Conservation (phyloP, 1,284 basidiomycete species). For the Cutaneotrichosporon sp. region DNA sequence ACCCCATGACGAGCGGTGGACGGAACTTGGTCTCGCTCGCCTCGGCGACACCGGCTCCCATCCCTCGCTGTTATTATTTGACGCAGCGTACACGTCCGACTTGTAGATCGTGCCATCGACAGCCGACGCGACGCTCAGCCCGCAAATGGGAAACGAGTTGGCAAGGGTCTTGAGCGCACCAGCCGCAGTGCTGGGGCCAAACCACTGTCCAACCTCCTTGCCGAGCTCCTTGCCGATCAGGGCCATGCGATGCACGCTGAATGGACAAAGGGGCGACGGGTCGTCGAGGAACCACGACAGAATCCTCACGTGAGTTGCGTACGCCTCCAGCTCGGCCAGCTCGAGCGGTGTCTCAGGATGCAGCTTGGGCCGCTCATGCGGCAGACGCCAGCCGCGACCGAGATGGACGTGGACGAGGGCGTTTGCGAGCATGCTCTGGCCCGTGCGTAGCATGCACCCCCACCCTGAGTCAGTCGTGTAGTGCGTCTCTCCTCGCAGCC, state of each 20-base stretch:
- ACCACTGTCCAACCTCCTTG: slow-evolving; percentile 95
- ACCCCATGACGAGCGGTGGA: slow-evolving; percentile 58
- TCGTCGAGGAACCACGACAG: slow-evolving; percentile 93
- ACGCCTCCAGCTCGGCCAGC: slow-evolving; percentile 32
- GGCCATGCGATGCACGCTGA: slow-evolving; percentile 94
- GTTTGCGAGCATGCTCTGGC: slow-evolving; percentile 87
- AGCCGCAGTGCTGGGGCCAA: slow-evolving; percentile 93
- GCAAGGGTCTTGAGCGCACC: slow-evolving; percentile 88
- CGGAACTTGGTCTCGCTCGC: slow-evolving; percentile 11
- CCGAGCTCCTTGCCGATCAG: slow-evolving; percentile 89
- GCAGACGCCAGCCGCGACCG: slow-evolving; percentile 79
- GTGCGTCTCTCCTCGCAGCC: slow-evolving; percentile 60
- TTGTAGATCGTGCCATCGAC: slow-evolving; percentile 79
- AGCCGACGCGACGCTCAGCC: slow-evolving; percentile 75
- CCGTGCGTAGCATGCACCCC: slow-evolving; percentile 97
- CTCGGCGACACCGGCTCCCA: slow-evolving; percentile 20
- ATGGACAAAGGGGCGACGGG: slow-evolving; percentile 80
- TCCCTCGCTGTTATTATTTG: slow-evolving; percentile 51
- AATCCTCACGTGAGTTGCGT: slow-evolving; percentile 70
- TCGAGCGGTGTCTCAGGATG: slow-evolving; percentile 18
- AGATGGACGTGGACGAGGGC: slow-evolving; percentile 77
- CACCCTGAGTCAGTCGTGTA: slow-evolving; percentile 93
- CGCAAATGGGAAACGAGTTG: slow-evolving; percentile 71
- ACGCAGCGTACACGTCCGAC: slow-evolving; percentile 77
- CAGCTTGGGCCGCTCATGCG: slow-evolving; percentile 18